Evolutionary conservation across 495 filamentous ascomycete species (phyloP), one percentile per base, ranked within the genome.

Genomic region (Xylaria venustula): DNA sequence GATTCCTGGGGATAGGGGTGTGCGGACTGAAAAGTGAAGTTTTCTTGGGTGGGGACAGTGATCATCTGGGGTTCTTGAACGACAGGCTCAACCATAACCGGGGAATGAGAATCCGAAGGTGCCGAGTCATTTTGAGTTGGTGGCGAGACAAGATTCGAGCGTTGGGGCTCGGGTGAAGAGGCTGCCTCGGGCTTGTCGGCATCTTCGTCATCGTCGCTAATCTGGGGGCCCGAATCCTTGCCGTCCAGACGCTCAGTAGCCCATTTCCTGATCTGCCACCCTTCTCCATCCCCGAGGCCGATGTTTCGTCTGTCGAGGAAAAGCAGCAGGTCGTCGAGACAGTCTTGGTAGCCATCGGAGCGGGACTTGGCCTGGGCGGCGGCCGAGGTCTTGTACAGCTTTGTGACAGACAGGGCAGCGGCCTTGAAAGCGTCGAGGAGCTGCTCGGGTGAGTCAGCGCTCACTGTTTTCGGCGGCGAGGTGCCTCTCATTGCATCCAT

Each of bases 381-480:
- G 2, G 88, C 88, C 15, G 93, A 92, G 53, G 87, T 90, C 73
- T 96, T 97, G 77, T 97, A 98, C 28, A 99, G 87, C 63, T 92
- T 93, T 47, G 95, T 98, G 53, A 98, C 93, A 2, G 95, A 96
- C 20, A 97, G 80, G 14, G 95, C 95, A 22, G 95, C 95, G 37
- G 88, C 83, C 71, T 90, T 93, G 82, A 99, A 99, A 54, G 90
- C 86, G 53, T 92, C 88, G 47, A 96, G 83, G 41, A 97, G 85
- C 68, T 94, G 83, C 70, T 92, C 90, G 12, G 88, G 83, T 23
- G 88, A 85, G 58, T 90, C 90, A 54, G 58, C 23, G 54, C 54
- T 59, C 0, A 59, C 9, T 30, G 60, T 56, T 61, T 71, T 71
- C 19, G 69, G 28, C 11, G 69, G 69, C 32, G 69, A 71, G 26